These are phyloP conservation scores for Umbilicus rupestris DNA, from an alignment of 164 flowering plant genomes.

Conservation along the genomic window DNA sequence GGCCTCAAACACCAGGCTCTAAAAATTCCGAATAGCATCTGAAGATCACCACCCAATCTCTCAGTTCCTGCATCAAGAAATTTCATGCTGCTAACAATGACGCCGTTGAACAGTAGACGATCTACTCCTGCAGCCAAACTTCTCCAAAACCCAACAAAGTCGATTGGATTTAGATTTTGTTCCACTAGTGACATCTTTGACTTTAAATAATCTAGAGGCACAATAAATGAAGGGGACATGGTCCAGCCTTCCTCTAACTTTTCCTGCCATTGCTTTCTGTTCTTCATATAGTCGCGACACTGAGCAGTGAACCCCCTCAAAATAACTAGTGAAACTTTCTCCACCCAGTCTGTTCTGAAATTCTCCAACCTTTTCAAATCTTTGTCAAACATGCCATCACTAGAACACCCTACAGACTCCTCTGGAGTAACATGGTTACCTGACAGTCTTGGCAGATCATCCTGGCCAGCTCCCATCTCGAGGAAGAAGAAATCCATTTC, in stretches of 20 bases:
- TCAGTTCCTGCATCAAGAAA: constrained; percentile 59
- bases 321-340: constrained; percentile 63
- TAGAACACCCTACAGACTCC: constrained; percentile 16
- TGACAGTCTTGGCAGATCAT: neutral
- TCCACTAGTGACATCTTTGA: constrained; percentile 48
- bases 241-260: constrained; percentile 53
- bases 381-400: constrained; percentile 37
- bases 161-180: constrained; percentile 45
- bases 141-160: constrained; percentile 78
- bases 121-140: constrained; percentile 64
- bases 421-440: constrained; percentile 9
- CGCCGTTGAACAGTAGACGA: constrained; percentile 41
- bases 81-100: constrained; percentile 58
- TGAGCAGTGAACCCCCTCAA: constrained; percentile 78
- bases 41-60: constrained; percentile 54
- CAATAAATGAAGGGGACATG: constrained; percentile 53
- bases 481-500: constrained; percentile 75
- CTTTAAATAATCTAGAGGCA: constrained; percentile 75
- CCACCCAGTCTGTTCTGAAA: constrained; percentile 71
- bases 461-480: constrained; percentile 47
- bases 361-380: constrained; percentile 52
- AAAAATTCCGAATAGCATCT: constrained; percentile 68
- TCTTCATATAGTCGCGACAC: constrained; percentile 66
- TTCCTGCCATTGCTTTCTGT: constrained; percentile 86
- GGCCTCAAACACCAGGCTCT: constrained; percentile 88